Base-by-base conservation (phyloP, 2,329 filamentous ascomycete genomes). In the Xylaria sp. region DNA sequence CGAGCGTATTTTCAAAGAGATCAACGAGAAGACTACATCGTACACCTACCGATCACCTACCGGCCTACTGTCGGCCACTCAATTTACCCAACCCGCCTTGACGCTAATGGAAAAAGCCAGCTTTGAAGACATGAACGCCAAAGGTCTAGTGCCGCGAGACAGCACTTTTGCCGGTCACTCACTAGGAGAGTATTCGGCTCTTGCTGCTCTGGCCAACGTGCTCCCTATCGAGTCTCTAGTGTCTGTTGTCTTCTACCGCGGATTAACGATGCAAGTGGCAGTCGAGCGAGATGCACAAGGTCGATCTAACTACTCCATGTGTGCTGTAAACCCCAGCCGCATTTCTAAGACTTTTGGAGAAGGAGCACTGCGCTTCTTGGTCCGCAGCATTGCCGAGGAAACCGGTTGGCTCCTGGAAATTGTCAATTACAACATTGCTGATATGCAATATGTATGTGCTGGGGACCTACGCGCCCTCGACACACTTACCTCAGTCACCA, bases 101-200 rank as follows among this genome's bases (percentile, higher is more conserved):
- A 99, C 96, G 0, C 88, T 99, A 59, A 99, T 99, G 97, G 96
- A 99, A 87, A 99, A 99, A 89, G 96, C 96, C 69, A 97, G 94
- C 77, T 99, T 99, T 15, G 70, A 72, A 83, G 97, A 99, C 81
- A 98, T 99, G 96, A 94, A 94, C 79, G 89, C 94, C 76, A 98
- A 97, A 88, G 96, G 97, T 70, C 89, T 99, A 41, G 95, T 99
- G 39, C 94, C 97, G 76, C 89, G 94, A 69, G 95, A 98, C 85
- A 98, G 94, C 88, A 97, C 92, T 74, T 99, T 99, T 80, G 96
- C 96, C 15, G 96, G 96, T 74, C 96, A 99, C 86, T 99, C 97
- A 0, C 90, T 99, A 25, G 96, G 96, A 82, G 96, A 99, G 84
- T 99, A 99, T 86, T 98, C 94, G 72, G 96, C 96, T 10, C 90